Evolutionary conservation across 1,284 basidiomycete species (phyloP).

Genomic region (Marasmius fiardii): DNA sequence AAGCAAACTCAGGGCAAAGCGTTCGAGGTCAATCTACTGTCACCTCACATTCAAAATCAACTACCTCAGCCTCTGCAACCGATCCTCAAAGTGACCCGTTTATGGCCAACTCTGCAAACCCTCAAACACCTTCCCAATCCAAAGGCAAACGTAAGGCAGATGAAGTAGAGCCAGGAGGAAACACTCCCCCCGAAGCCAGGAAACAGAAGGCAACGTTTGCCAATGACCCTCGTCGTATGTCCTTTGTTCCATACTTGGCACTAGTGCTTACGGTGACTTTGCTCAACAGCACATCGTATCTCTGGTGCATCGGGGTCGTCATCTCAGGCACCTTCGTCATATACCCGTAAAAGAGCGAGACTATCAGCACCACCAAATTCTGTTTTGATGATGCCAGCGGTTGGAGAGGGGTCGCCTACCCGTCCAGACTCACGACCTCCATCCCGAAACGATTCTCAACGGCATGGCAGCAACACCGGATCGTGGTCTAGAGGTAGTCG

Average conservation of each 20-base stretch:
- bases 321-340: conserved; percentile 62
- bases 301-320: conserved; percentile 38
- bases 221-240: conserved; percentile 40
- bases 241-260: conserved; percentile 6
- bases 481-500: conserved; percentile 50
- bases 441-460: neutral
- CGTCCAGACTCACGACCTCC: conserved; percentile 3
- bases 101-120: neutral
- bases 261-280: conserved; percentile 6
- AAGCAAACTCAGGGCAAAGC: neutral
- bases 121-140: neutral
- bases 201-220: conserved; percentile 42
- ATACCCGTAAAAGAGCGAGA: conserved; percentile 63
- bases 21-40: neutral
- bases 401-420: conserved; percentile 3
- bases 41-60: neutral
- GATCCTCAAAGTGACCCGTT: neutral
- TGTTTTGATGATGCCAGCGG: conserved; percentile 8
- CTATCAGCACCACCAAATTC: conserved; percentile 45
- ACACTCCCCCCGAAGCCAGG: conserved; percentile 41
- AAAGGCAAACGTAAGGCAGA: conserved; percentile 47
- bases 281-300: conserved; percentile 36
- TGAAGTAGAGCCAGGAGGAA: conserved; percentile 34
- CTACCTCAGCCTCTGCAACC: neutral
- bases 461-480: conserved; percentile 29